Base-by-base conservation (phyloP, 1,284 basidiomycete genomes). In the Tetrapyrgos nigripes region DNA sequence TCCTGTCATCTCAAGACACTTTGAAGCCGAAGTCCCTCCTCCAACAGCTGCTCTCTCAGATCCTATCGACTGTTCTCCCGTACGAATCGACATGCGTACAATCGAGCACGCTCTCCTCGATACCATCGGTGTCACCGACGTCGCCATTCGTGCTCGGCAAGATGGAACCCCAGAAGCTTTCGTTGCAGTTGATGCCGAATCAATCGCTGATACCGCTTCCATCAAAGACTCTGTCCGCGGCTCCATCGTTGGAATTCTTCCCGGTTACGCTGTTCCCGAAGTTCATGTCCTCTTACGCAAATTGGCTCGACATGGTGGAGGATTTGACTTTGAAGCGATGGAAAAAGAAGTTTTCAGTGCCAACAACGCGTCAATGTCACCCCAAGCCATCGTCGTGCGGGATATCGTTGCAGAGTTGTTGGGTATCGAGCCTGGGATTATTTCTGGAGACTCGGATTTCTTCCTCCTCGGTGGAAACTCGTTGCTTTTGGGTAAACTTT, bases 71-170 rank as follows among this genome's bases (percentile, higher is more conserved):
- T 80, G 76, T 61, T 59, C 63, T 2, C 60, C 55, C 8, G 77
- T 80, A 3, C 40, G 66, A 1, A 53, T 79, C 53, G 69, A 77
- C 53, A n/a, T 71, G 2, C 51, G 52, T 13, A 64, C 57, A 0
- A 72, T 88, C 17, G 78, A 84, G 62, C 69, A 72, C 1, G 81
- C 81, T 0, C 66, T 90, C 13, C 70, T 77, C 3, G 65, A 70
- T 1, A 68, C 84, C n/a, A 62, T 71, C 1, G 81, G 79, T 28
- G 78, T 88, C 17, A 58, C 68, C 9, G 86, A 88, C 48, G 83
- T 83, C 59, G 74, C 83, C 14, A 58, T 78, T 26, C 74, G 75
- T 19, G 40, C 64, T 17, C 66, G 68, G 2, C 60, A 64, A 4
- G 76, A 79, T 50, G 75, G 74, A 10, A 60, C 69, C 11, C 62